These are phyloP conservation scores for Eremomyces bilateralis DNA, from an alignment of 495 filamentous ascomycete species.

Conservation along the genomic window DNA sequence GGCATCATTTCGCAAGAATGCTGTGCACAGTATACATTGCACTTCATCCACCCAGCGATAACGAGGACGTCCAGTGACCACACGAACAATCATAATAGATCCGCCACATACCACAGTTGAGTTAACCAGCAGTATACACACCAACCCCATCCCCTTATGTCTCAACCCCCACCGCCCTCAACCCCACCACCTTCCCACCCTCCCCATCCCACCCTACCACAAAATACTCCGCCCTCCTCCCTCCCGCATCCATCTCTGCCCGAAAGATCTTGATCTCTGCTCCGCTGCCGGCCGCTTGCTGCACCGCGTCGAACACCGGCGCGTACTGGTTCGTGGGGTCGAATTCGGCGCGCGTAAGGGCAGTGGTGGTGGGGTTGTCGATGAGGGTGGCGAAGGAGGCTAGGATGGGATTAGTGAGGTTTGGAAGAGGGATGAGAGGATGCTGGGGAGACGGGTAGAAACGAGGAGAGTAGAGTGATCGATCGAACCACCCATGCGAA, in stretches of 20 bases:
- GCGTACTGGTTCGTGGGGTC: slow-evolving; percentile 37
- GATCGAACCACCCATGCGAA: background rate
- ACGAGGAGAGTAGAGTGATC: too few relatives aligned
- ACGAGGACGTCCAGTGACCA: too few relatives aligned
- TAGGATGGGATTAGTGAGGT: slow-evolving; percentile 10
- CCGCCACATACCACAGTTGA: background rate
- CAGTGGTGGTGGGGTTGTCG: slow-evolving; percentile 28
- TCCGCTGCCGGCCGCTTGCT: slow-evolving; percentile 20
- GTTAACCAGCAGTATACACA: background rate
- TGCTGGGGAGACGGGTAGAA: too few relatives aligned
- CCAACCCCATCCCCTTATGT: slow-evolving; percentile 2
- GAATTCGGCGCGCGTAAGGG: slow-evolving; percentile 34
- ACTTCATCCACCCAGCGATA: background rate
- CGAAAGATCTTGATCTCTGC: slow-evolving; percentile 51
- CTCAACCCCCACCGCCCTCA: slow-evolving; percentile 58
- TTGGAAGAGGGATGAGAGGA: too few relatives aligned
- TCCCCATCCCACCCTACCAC: slow-evolving; percentile 37
- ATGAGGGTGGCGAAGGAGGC: slow-evolving; percentile 37
- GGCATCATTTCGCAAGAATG: background rate
- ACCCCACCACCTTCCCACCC: slow-evolving; percentile 39
- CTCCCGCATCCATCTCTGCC: slow-evolving; percentile 33
- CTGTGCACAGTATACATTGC: background rate
- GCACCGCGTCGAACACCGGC: slow-evolving; percentile 33
- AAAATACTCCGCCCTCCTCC: slow-evolving; percentile 54
- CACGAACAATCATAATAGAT: too few relatives aligned